Evolutionary conservation across 768 basidiomycete genomes (phyloP).

Genomic region (Mycena albidolilacea): DNA sequence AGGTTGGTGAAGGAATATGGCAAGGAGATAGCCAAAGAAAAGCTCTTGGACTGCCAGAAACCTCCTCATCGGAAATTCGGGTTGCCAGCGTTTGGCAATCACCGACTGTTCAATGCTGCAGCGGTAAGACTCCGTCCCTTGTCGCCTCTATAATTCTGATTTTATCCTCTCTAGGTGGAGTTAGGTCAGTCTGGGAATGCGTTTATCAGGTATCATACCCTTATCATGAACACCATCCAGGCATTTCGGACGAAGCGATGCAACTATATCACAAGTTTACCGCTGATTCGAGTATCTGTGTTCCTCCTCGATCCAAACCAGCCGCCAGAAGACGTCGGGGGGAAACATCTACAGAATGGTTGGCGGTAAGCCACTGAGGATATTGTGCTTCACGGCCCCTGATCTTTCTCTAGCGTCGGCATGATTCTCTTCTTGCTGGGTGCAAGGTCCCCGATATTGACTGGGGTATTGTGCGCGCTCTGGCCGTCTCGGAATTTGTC

Average conservation of each 20-base stretch:
- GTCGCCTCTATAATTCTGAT: not conserved
- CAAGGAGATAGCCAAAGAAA: conserved; percentile 23
- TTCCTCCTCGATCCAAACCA: conserved; percentile 30
- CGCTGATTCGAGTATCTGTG: conserved; percentile 12
- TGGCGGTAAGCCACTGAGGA: conserved; percentile 18
- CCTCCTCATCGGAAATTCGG: conserved; percentile 17
- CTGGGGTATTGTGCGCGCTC: conserved; percentile 32
- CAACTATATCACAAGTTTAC: conserved; percentile 26
- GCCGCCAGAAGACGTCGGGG: conserved; percentile 32
- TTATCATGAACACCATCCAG: not conserved
- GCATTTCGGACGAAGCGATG: conserved; percentile 34
- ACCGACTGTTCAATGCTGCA: conserved; percentile 17
- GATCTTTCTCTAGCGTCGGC: conserved; percentile 10
- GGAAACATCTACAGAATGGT: conserved; percentile 31
- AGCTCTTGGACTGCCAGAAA: conserved; percentile 24
- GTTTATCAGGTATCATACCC: not conserved
- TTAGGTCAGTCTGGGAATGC: conserved; percentile 1
- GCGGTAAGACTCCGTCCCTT: conserved; percentile 9
- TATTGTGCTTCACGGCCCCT: not conserved
- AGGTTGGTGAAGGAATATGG: conserved; percentile 29
- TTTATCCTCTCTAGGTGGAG: not conserved
- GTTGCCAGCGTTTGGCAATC: conserved; percentile 11
- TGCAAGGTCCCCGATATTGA: conserved; percentile 35
- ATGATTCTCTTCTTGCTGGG: conserved; percentile 26
- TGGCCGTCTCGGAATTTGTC: conserved; percentile 38